These are phyloP conservation scores for Taphrina deformans DNA, from an alignment of 1,139 yeast genomes.

Conservation along the genomic window DNA sequence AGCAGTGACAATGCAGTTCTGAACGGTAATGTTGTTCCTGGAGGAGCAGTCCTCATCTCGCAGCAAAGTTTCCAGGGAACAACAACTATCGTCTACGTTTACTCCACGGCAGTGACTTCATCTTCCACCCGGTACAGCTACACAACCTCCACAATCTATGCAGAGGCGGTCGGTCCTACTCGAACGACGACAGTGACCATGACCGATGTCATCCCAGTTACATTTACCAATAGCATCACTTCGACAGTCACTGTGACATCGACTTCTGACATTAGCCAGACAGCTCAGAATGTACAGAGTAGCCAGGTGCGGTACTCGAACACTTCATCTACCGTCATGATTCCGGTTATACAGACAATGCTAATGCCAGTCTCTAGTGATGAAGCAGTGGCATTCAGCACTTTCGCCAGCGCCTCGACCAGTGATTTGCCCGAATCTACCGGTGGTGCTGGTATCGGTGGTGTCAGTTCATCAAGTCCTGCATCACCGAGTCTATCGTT, in stretches of 20 bases:
- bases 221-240: neutral
- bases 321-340: neutral
- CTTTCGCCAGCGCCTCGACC: neutral
- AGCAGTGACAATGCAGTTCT: neutral
- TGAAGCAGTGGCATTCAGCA: neutral
- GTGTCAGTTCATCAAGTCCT: neutral
- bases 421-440: neutral
- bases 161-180: neutral
- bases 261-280: neutral
- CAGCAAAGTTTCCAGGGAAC: neutral
- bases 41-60: neutral
- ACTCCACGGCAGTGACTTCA: neutral
- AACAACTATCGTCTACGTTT: neutral
- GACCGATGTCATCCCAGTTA: neutral
- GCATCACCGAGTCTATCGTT: neutral
- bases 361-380: neutral
- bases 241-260: neutral
- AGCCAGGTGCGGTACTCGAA: neutral
- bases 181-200: neutral
- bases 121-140: neutral
- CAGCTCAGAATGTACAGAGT: neutral
- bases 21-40: neutral
- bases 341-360: neutral
- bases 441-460: neutral
- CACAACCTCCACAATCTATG: neutral